Percentiles rank a stretch among this genome's conserved stretches.
Conservation (phyloP, 441 rosid genomes). For the Brassica balearica region DNA sequence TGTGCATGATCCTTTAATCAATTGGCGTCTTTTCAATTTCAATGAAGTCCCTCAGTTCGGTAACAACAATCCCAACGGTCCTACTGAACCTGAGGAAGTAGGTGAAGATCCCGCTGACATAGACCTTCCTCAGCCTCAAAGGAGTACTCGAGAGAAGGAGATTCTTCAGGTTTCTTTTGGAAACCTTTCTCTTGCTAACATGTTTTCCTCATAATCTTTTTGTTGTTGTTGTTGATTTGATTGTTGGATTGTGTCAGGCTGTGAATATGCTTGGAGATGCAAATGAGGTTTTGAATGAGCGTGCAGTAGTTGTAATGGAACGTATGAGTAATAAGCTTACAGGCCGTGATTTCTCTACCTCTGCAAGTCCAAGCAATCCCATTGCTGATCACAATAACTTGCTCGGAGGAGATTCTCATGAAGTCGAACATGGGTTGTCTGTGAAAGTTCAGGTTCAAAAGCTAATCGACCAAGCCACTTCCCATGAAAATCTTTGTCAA, state of each 20-base stretch:
- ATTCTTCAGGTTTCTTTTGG: slow-evolving; percentile 78
- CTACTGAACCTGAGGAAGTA: slow-evolving; percentile 58
- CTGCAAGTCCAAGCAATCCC: slow-evolving; percentile 56
- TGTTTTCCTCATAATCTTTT: background rate
- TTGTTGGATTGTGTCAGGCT: slow-evolving; percentile 59
- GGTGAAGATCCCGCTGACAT: slow-evolving; percentile 68
- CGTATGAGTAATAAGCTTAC: slow-evolving; percentile 96
- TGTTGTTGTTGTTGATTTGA: background rate
- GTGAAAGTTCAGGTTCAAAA: slow-evolving; percentile 97
- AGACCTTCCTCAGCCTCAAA: slow-evolving; percentile 92
- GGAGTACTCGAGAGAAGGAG: slow-evolving; percentile 95
- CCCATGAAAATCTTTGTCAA: slow-evolving; percentile 96
- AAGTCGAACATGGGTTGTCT: slow-evolving; percentile 91
- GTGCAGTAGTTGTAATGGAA: slow-evolving; percentile 94
- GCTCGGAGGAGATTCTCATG: slow-evolving; percentile 80
- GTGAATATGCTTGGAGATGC: slow-evolving; percentile 99
- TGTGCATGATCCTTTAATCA: slow-evolving; percentile 99
- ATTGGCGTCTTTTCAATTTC: slow-evolving; percentile 99
- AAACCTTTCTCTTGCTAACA: background rate
- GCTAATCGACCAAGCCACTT: slow-evolving; percentile 84
- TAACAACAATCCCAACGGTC: slow-evolving; percentile 60
- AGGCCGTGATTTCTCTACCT: slow-evolving; percentile 86
- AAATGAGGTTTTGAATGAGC: slow-evolving; percentile 93
- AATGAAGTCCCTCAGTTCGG: slow-evolving; percentile 93
- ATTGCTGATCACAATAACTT: slow-evolving; percentile 71